Conservation (phyloP, 805 yeast genomes). For the Kodamaea neixiangensis region DNA sequence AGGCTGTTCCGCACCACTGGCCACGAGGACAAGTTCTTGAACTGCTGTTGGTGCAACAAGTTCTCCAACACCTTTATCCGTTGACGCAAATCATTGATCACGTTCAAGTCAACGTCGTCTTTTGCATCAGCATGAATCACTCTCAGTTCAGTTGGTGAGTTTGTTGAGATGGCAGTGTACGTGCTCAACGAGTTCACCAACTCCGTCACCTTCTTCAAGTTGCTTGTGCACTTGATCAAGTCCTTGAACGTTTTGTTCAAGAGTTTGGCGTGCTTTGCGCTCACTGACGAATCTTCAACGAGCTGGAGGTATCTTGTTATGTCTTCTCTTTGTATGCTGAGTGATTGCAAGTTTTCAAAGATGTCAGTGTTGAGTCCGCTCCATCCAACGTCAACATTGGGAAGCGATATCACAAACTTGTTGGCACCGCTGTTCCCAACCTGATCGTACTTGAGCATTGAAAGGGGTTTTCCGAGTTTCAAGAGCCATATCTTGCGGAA, state of each 20-base stretch:
- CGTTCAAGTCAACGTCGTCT: conserved; percentile 36
- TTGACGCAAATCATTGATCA: conserved; percentile 63
- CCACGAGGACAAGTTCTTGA: conserved; percentile 51
- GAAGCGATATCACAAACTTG: conserved; percentile 19
- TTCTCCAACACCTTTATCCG: conserved; percentile 78
- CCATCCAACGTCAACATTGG: conserved; percentile 41
- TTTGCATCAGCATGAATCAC: conserved; percentile 18
- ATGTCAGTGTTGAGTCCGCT: conserved; percentile 24
- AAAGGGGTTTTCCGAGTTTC: conserved; percentile 52
- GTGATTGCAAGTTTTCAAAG: conserved; percentile 38
- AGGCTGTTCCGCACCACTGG: conserved; percentile 30
- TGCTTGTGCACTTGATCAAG: conserved; percentile 40
- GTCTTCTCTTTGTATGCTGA: conserved; percentile 35
- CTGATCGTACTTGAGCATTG: conserved; percentile 19
- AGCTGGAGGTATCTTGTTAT: conserved; percentile 29
- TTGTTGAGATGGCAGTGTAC: conserved; percentile 23
- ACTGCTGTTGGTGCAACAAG: conserved; percentile 72
- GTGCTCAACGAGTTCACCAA: conserved; percentile 32
- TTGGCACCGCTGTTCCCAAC: conserved; percentile 10
- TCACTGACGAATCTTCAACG: conserved; percentile 23
- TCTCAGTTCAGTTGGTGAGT: conserved; percentile 17
- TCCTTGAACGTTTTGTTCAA: conserved; percentile 48
- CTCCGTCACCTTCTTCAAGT: conserved; percentile 37
- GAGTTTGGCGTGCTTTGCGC: conserved; percentile 33
- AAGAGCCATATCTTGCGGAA: conserved; percentile 63